These are phyloP conservation scores for Backusella mclennaniae DNA, from an alignment of 192 early-diverging fungal genomes.

Conservation along the genomic window DNA sequence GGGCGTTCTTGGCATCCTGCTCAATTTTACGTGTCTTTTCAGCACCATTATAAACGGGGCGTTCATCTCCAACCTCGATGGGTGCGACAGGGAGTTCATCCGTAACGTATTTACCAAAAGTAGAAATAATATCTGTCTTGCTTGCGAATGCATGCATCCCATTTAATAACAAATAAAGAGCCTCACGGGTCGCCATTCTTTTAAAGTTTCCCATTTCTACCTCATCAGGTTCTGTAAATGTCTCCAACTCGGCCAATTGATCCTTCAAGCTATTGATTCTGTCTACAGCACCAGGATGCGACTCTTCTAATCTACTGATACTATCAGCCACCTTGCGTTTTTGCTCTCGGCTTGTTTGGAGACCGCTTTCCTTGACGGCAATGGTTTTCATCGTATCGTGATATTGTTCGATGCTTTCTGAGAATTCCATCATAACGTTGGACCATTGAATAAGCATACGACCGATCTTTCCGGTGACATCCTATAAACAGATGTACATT, in stretches of 20 bases:
- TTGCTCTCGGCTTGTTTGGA: slow-evolving; percentile 20
- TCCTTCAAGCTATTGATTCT: slow-evolving; percentile 15
- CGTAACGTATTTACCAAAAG: slow-evolving; percentile 35
- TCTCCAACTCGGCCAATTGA: slow-evolving; percentile 18
- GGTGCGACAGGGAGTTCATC: slow-evolving; percentile 34
- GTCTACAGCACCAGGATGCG: slow-evolving; percentile 22
- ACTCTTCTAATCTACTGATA: slow-evolving; percentile 22
- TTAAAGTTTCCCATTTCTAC: slow-evolving; percentile 34
- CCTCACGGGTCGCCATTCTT: slow-evolving; percentile 27
- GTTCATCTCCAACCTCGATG: slow-evolving; percentile 20
- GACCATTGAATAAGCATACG: slow-evolving; percentile 28
- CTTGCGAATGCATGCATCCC: slow-evolving; percentile 35
- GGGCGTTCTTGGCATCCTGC: slow-evolving; percentile 18
- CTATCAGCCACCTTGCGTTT: slow-evolving; percentile 15
- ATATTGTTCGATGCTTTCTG: slow-evolving; percentile 33
- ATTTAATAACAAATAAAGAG: slow-evolving; percentile 33
- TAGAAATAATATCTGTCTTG: slow-evolving; percentile 36
- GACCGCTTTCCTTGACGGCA: slow-evolving; percentile 18
- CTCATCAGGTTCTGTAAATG: slow-evolving; percentile 21
- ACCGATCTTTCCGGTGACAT: slow-evolving; percentile 35
- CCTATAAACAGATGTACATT: slow-evolving; percentile 16
- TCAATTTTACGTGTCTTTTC: slow-evolving; percentile 27
- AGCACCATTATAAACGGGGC: slow-evolving; percentile 20
- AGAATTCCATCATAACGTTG: slow-evolving; percentile 24
- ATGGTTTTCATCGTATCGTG: slow-evolving; percentile 30